Conservation (phyloP, 441 rosid genomes). For the Adansonia rubrostipa region DNA sequence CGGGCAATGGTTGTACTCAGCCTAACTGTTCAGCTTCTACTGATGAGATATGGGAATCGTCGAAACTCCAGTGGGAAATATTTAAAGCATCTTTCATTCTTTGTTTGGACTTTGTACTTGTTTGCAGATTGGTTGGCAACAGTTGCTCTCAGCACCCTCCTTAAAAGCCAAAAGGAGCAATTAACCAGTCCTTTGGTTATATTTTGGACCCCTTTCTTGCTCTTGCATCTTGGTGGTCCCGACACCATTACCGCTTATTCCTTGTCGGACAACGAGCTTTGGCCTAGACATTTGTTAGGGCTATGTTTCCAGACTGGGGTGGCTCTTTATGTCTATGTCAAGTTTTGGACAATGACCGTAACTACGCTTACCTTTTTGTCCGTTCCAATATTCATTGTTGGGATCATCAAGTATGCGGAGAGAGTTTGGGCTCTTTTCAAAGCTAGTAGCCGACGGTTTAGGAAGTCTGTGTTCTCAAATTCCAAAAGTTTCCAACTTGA, state of each 20-base stretch:
- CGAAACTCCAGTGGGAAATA: background rate
- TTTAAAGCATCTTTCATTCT: background rate
- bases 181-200: background rate
- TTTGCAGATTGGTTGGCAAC: conserved; percentile 4
- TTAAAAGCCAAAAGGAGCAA: background rate
- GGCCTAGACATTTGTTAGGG: conserved; percentile 29
- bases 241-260: conserved; percentile 11
- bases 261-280: conserved; percentile 27
- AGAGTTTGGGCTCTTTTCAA: conserved; percentile 18
- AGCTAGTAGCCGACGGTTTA: background rate
- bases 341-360: conserved; percentile 7
- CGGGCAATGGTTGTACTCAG: background rate
- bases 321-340: conserved; percentile 16
- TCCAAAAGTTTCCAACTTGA: background rate
- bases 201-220: conserved; percentile 18
- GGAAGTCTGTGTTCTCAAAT: background rate
- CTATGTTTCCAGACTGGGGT: conserved; percentile 15
- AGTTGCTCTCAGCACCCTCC: background rate
- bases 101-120: conserved; percentile 2
- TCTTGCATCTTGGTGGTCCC: conserved; percentile 24
- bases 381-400: conserved; percentile 22
- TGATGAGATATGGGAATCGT: background rate
- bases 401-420: conserved; percentile 19
- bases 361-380: background rate
- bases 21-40: background rate